Evolutionary conservation across 148 eudicot genomes (phyloP), one percentile per base, ranked within the genome.

Genomic region (Oxyria digyna): DNA sequence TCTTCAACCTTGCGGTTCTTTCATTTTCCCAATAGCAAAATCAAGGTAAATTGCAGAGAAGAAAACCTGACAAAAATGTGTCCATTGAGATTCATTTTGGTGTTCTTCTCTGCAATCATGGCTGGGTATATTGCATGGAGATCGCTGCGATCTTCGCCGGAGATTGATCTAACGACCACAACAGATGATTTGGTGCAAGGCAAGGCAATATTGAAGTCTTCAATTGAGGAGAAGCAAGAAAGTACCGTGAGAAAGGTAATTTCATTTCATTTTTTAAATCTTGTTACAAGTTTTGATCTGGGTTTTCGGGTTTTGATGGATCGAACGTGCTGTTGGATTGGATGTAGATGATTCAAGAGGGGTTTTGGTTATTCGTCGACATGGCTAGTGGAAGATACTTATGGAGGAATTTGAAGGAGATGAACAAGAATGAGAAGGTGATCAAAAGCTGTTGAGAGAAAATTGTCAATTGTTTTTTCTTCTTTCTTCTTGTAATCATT

Each of bases 1-100:
- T n/a, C n/a, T n/a, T n/a, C n/a, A n/a, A n/a, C n/a, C n/a, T n/a
- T n/a, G n/a, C n/a, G n/a, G n/a, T n/a, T n/a, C n/a, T n/a, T n/a
- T n/a, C n/a, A n/a, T n/a, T n/a, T n/a, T n/a, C n/a, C n/a, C n/a
- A n/a, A n/a, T n/a, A n/a, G n/a, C n/a, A n/a, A n/a, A n/a, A n/a
- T n/a, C n/a, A n/a, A n/a, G n/a, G n/a, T n/a, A n/a, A n/a, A n/a
- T n/a, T n/a, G n/a, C n/a, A n/a, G n/a, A n/a, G n/a, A n/a, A n/a
- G n/a, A n/a, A n/a, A n/a, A n/a, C n/a, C n/a, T n/a, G n/a, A n/a
- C n/a, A 35, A 6, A 35, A 42, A 68, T 68, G 70, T 68, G 70
- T 68, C 70, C 70, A 21, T 15, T 68, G 27, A 68, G 70, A 27
- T 68, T 68, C 70, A 68, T 68, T 32, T 43, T 68, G 70, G 70